A percentile compares a stretch with the other conserved stretches of the same genome.
phyloP scores from a whole-genome alignment of 1,284 basidiomycete genomes.

The Apiotrichum akiyoshidainum region DNA sequence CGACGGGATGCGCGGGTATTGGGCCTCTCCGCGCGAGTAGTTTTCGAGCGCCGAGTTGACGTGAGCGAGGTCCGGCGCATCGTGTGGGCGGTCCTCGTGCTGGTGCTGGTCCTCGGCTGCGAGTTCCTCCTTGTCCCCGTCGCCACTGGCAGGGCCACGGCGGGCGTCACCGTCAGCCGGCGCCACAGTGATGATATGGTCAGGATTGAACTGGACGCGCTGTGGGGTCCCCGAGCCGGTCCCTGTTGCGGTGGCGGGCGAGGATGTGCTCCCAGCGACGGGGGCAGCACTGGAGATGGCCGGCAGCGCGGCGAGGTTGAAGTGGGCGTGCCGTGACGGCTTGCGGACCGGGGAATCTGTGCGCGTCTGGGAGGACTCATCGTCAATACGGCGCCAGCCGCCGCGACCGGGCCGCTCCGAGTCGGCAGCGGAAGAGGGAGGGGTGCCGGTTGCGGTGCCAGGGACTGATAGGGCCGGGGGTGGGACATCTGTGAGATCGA shows the following conservation, averaged over 20 bases:
- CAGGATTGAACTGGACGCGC: conserved; percentile 47
- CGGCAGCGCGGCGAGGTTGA: neutral
- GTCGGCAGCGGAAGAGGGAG: neutral
- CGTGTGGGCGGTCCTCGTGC: conserved; percentile 5
- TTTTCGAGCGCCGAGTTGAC: conserved; percentile 41
- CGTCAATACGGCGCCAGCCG: neutral
- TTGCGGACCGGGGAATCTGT: neutral
- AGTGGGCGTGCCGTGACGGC: conserved; percentile 1
- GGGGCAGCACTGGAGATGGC: neutral
- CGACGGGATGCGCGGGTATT: neutral
- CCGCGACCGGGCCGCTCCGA: neutral
- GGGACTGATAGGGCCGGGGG: no score
- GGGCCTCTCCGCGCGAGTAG: conserved; percentile 16
- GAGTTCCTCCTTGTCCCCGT: conserved; percentile 9
- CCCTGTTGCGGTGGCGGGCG: neutral
- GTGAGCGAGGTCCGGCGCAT: conserved; percentile 37
- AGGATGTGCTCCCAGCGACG: neutral
- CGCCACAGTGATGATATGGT: conserved; percentile 39
- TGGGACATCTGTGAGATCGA: no score
- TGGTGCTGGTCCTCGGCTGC: conserved; percentile 1
- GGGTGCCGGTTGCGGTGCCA: no score
- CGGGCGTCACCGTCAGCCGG: conserved; percentile 10
- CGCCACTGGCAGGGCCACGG: neutral
- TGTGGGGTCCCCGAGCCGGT: conserved; percentile 29
- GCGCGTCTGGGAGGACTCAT: no score